Evolutionary conservation across 192 early-diverging fungal species (phyloP), one percentile per base, ranked within the genome.

Genomic region (Backusella tarrabulga): DNA sequence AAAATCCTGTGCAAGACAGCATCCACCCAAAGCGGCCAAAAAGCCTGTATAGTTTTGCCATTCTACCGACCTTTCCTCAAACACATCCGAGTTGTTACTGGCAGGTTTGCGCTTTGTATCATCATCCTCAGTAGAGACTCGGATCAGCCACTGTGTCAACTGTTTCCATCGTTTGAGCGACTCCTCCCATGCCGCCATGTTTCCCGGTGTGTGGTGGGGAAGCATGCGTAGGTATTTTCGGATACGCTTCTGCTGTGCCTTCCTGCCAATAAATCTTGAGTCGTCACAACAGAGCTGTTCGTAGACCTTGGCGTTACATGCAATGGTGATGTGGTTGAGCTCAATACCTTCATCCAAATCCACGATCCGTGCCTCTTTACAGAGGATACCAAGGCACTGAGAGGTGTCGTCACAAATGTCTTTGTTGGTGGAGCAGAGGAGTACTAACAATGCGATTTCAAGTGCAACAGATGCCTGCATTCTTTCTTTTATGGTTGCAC

Each of bases 11-110:
- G 42, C 41, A 9, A 91, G 72, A 41, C 91, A 92, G 15, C 87
- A 86, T 3, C 93, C 94, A 46, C 92, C 94, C 19, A 94, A 77
- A 6, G 94, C 91, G 44, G 90, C 92, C 34, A 95, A 83, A 76
- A 95, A 96, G 3, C 93, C 92, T 6, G 91, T 93, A 77, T 92
- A 93, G 76, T 95, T 93, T 71, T 88, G 84, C 91, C 93, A 94
- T 38, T 91, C 89, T 1, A 86, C 79, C 14, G 73, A 44, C 44
- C 72, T 66, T 32, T 77, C 71, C 23, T 74, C 66, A 52, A 44
- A 41, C 3, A 68, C 5, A 2, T 73, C 67, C 76, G 79, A 73
- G 32, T 23, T 54, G 52, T 54, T 15, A 36, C 19, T 17, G 35
- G 32, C 32, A 32, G 32, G 32, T 32, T 2, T 4, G 56, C 15